Evolutionary conservation across 2,329 filamentous ascomycete genomes (phyloP).

Genomic region (Chrysosporium keratinophilum): DNA sequence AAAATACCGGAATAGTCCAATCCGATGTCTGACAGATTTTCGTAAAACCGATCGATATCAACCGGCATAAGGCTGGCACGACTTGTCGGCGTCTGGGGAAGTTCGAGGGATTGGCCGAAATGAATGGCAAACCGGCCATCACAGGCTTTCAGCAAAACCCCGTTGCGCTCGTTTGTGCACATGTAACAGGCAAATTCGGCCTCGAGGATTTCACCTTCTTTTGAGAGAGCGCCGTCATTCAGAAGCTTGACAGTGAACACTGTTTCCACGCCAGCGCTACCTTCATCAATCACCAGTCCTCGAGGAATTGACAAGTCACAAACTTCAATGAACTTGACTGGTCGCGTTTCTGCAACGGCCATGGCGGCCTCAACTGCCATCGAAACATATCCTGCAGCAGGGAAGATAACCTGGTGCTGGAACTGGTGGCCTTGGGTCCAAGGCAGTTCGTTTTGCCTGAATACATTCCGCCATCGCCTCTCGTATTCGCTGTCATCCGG

Average conservation of each 20-base stretch:
- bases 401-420: slow-evolving; percentile 24
- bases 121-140: neutral
- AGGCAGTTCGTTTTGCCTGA: slow-evolving; percentile 19
- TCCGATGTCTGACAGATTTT: slow-evolving; percentile 16
- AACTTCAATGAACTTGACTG: too few species aligned
- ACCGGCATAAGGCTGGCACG: neutral
- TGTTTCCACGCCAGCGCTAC: too few species aligned
- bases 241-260: too few species aligned
- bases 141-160: neutral
- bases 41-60: slow-evolving; percentile 16
- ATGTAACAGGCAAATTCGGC: neutral
- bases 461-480: slow-evolving; percentile 19
- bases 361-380: slow-evolving; percentile 21
- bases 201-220: neutral
- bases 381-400: slow-evolving; percentile 19
- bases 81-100: neutral
- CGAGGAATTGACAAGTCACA: too few species aligned
- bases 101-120: neutral
- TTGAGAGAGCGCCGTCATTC: too few species aligned
- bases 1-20: slow-evolving; percentile 20
- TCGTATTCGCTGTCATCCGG: neutral
- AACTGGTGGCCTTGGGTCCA: slow-evolving; percentile 26
- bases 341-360: too few species aligned
- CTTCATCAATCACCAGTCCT: too few species aligned
- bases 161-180: neutral